Percentiles rank a stretch among this genome's conserved stretches.
phyloP scores from a whole-genome alignment of 805 yeast species.

The Helenozyma rhizophorensis region DNA sequence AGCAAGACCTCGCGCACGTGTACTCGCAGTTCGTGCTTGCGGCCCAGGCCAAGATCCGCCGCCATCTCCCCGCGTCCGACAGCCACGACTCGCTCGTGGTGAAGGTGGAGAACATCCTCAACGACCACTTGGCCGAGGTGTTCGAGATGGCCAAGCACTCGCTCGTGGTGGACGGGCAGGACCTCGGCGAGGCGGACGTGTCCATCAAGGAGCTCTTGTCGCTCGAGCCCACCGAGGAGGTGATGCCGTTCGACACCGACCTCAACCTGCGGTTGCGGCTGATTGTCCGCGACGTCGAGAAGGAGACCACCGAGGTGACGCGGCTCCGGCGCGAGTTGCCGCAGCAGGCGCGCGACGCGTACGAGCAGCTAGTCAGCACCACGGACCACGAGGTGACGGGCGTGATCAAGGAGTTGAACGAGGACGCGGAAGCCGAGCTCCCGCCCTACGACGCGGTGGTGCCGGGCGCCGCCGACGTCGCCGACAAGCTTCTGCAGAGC shows the following conservation, averaged over 20 bases:
- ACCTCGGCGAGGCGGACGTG: slow-evolving; percentile 22
- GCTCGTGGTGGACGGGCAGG: slow-evolving; percentile 54
- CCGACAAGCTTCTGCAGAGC: slow-evolving; percentile 23
- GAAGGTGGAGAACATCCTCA: slow-evolving; percentile 40
- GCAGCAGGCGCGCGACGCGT: slow-evolving; percentile 29
- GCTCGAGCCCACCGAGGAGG: slow-evolving; percentile 32
- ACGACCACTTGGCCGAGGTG: slow-evolving; percentile 44
- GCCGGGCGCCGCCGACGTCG: slow-evolving; percentile 14
- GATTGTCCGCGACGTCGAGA: slow-evolving; percentile 57
- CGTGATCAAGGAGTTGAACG: slow-evolving; percentile 19
- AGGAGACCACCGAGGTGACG: slow-evolving; percentile 54
- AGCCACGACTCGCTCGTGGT: slow-evolving; percentile 43
- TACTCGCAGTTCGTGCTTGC: slow-evolving; percentile 40
- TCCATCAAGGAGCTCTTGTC: slow-evolving; percentile 23
- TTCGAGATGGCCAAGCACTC: slow-evolving; percentile 57
- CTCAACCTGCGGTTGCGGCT: slow-evolving; percentile 57
- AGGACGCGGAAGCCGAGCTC: slow-evolving; percentile 7
- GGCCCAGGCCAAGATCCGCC: slow-evolving; percentile 42
- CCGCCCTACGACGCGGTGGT: slow-evolving; percentile 1
- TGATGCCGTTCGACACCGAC: slow-evolving; percentile 69
- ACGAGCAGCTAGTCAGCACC: slow-evolving; percentile 27
- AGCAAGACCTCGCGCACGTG: slow-evolving; percentile 50
- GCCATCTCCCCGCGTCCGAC: slow-evolving; percentile 42
- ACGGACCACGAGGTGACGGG: slow-evolving; percentile 29
- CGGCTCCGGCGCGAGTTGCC: slow-evolving; percentile 54